Percentiles rank a stretch among this genome's conserved stretches.
These are phyloP conservation scores for Przewalskia tangutica DNA, from an alignment of 257 asterid genomes.

Conservation along the genomic window DNA sequence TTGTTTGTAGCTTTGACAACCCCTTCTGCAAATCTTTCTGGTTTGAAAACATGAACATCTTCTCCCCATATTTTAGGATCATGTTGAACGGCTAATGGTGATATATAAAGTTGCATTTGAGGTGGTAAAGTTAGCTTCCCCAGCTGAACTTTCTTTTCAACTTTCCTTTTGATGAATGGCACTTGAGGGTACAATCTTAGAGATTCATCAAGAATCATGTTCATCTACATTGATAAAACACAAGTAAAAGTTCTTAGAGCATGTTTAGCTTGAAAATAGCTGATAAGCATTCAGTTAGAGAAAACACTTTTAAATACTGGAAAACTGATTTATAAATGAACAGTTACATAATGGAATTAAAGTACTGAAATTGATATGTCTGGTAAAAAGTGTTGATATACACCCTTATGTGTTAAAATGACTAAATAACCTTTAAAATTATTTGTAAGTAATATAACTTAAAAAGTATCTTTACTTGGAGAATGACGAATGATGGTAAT, in stretches of 20 bases:
- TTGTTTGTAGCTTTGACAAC: constrained; percentile 25
- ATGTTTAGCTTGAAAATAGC: not conserved
- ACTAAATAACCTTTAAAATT: not conserved
- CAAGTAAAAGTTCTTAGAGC: not conserved
- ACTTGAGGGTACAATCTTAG: constrained; percentile 65
- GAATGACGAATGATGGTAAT: no score
- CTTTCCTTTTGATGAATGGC: constrained; percentile 41
- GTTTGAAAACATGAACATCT: constrained; percentile 41
- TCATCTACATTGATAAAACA: constrained; percentile 24
- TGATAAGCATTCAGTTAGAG: not conserved
- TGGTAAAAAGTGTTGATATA: not conserved
- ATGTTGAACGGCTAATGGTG: constrained; percentile 53
- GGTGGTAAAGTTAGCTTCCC: constrained; percentile 40
- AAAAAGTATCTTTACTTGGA: not conserved
- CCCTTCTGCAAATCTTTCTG: constrained; percentile 47
- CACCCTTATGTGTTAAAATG: not conserved
- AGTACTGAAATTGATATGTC: not conserved
- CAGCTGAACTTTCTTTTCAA: constrained; percentile 21
- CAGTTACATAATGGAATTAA: not conserved
- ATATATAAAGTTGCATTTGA: constrained; percentile 29
- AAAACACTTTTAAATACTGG: not conserved
- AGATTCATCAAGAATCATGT: constrained; percentile 51
- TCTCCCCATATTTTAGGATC: constrained; percentile 61
- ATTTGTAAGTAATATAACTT: no score
- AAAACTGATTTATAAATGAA: not conserved